These are phyloP conservation scores for Talaromyces stipitatus DNA, from an alignment of 495 filamentous ascomycete species.

Conservation along the genomic window DNA sequence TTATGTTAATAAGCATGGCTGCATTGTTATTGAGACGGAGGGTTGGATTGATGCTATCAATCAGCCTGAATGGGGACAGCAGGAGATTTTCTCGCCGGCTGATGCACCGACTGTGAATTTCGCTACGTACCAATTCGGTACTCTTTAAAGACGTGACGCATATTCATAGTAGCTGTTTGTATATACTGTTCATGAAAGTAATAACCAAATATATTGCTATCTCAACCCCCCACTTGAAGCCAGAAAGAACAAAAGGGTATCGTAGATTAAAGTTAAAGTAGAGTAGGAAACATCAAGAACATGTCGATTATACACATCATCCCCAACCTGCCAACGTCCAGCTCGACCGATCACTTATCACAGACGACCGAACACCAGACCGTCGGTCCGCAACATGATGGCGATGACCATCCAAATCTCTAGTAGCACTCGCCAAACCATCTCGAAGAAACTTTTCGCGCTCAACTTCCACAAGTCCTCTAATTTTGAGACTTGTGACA, in stretches of 20 bases:
- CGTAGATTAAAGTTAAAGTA: conserved; percentile 6
- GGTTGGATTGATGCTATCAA: conserved; percentile 78
- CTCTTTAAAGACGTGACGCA: conserved; percentile 8
- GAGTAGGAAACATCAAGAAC: not conserved
- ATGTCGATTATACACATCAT: conserved; percentile 17
- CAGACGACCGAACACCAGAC: conserved; percentile 41
- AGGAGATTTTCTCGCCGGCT: conserved; percentile 56
- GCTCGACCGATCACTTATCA: conserved; percentile 51
- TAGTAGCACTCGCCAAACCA: conserved; percentile 63
- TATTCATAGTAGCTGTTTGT: too few species aligned
- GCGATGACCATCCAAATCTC: conserved; percentile 51
- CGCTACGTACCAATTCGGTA: conserved; percentile 57
- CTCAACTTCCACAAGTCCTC: conserved; percentile 76
- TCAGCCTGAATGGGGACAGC: conserved; percentile 66
- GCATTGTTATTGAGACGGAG: conserved; percentile 57
- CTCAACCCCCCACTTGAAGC: not conserved
- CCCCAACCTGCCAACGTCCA: conserved; percentile 83
- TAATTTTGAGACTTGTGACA: conserved; percentile 67
- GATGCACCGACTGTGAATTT: conserved; percentile 55
- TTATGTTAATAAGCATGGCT: conserved; percentile 56
- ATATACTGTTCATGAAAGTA: too few species aligned
- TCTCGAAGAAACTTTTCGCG: conserved; percentile 75
- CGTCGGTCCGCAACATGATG: conserved; percentile 39
- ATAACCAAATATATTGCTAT: not conserved
- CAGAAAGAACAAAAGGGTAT: conserved; percentile 10